Conservation (phyloP, 768 basidiomycete species). For the Russula dissimulans region DNA sequence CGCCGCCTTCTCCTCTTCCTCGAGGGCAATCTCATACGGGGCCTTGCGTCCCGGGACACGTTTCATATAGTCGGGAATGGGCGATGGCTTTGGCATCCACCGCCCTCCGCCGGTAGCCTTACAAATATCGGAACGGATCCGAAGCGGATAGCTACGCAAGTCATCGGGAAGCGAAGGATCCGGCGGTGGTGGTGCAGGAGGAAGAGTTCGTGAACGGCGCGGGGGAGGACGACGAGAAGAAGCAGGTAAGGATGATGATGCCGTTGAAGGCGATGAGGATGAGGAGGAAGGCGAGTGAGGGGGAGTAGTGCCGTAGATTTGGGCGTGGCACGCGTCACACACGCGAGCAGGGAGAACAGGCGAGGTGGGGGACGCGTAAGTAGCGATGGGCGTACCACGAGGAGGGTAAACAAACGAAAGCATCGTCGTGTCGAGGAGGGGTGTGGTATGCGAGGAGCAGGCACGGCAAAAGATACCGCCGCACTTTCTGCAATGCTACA, state of each 20-base stretch:
- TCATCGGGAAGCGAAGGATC: conserved; percentile 43
- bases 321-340: conserved; percentile 70
- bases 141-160: conserved; percentile 65
- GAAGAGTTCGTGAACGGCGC: conserved; percentile 28
- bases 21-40: conserved; percentile 59
- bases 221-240: conserved; percentile 3
- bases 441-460: conserved; percentile 51
- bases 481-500: conserved; percentile 78
- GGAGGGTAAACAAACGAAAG: conserved; percentile 67
- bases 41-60: conserved; percentile 62
- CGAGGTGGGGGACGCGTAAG: conserved; percentile 49
- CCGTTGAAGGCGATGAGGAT: conserved; percentile 23
- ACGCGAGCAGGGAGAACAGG: conserved; percentile 54
- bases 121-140: conserved; percentile 56
- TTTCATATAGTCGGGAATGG: conserved; percentile 33
- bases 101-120: conserved; percentile 74
- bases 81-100: conserved; percentile 57
- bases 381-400: conserved; percentile 48
- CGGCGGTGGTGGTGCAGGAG: conserved; percentile 25
- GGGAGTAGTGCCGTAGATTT: conserved; percentile 50
- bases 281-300: conserved; percentile 25
- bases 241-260: conserved; percentile 21
- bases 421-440: conserved; percentile 63
- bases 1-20: conserved; percentile 51
- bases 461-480: conserved; percentile 65